These are phyloP conservation scores for Gilbertella persicaria DNA, from an alignment of 371 early-diverging fungal genomes.

Conservation along the genomic window DNA sequence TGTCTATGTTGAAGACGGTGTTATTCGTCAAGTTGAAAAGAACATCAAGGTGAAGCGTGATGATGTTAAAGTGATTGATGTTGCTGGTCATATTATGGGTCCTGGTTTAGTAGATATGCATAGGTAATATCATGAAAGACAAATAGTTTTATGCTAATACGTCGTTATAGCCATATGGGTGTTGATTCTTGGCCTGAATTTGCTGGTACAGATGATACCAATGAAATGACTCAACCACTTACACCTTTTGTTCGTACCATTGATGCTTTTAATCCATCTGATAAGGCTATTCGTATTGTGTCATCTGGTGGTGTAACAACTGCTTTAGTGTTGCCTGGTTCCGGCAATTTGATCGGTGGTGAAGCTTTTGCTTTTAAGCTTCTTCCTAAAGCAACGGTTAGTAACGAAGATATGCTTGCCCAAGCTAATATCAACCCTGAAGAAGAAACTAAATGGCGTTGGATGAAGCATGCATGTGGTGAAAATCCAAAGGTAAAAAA, in stretches of 20 bases:
- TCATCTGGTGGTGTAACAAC: slow-evolving; percentile 80
- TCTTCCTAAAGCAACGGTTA: slow-evolving; percentile 47
- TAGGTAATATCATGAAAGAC: slow-evolving; percentile 39
- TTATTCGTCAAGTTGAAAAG: slow-evolving; percentile 46
- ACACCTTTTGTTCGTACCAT: slow-evolving; percentile 61
- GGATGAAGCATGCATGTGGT: slow-evolving; percentile 86
- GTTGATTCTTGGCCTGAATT: slow-evolving; percentile 65
- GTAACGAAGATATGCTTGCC: slow-evolving; percentile 67
- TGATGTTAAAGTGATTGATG: slow-evolving; percentile 54
- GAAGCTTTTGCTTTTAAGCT: slow-evolving; percentile 70
- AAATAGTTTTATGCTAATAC: not conserved
- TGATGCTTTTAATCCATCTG: slow-evolving; percentile 64
- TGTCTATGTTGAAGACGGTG: slow-evolving; percentile 51
- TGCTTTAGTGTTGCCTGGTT: slow-evolving; percentile 74
- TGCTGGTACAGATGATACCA: slow-evolving; percentile 57
- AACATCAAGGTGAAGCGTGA: slow-evolving; percentile 20
- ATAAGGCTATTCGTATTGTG: slow-evolving; percentile 64
- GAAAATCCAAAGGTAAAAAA: slow-evolving; percentile 70
- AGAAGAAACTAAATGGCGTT: slow-evolving; percentile 52
- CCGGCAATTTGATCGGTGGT: slow-evolving; percentile 78
- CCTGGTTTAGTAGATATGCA: slow-evolving; percentile 83
- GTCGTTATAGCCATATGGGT: slow-evolving; percentile 53
- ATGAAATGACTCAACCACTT: slow-evolving; percentile 66
- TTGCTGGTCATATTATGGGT: slow-evolving; percentile 64
- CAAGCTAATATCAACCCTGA: slow-evolving; percentile 46